phyloP scores from a whole-genome alignment of 2,329 filamentous ascomycete species.

The Bipolaris bicolor region DNA sequence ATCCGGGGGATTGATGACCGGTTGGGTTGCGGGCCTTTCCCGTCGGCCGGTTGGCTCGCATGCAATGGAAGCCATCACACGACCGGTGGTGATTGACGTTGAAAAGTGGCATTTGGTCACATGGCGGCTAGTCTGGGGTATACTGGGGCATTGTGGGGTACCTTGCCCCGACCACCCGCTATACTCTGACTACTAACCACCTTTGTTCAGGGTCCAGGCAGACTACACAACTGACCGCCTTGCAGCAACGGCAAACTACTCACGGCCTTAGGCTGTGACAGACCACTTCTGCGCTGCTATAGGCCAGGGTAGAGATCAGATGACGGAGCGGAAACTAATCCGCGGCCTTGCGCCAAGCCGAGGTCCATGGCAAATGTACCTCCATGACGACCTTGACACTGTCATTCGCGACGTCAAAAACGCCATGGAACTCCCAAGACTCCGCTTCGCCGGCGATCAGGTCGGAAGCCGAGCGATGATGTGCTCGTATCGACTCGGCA shows the following conservation, averaged over 20 bases:
- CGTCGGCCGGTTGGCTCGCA: neutral
- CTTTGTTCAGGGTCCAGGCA: neutral
- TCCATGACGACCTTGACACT: conserved; percentile 9
- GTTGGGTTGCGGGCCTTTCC: neutral
- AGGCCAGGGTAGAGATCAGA: conserved; percentile 10
- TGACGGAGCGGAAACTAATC: conserved; percentile 1
- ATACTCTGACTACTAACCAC: neutral
- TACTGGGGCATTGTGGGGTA: neutral
- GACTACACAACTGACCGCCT: neutral
- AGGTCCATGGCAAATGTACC: neutral
- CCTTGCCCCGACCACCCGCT: neutral
- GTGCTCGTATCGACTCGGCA: neutral
- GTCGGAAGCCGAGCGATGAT: neutral
- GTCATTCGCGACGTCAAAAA: neutral
- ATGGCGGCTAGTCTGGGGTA: neutral
- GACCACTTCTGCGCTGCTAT: neutral
- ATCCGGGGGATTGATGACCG: neutral
- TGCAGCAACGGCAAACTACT: conserved; percentile 1
- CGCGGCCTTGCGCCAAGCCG: neutral
- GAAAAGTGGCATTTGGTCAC: neutral
- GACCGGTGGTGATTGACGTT: neutral
- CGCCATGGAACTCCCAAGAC: neutral
- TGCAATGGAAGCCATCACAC: neutral
- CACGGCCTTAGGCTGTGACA: neutral
- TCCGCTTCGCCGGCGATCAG: neutral